These are phyloP conservation scores for Anisogramma anomala DNA, from an alignment of 2,329 filamentous ascomycete species.

Conservation along the genomic window DNA sequence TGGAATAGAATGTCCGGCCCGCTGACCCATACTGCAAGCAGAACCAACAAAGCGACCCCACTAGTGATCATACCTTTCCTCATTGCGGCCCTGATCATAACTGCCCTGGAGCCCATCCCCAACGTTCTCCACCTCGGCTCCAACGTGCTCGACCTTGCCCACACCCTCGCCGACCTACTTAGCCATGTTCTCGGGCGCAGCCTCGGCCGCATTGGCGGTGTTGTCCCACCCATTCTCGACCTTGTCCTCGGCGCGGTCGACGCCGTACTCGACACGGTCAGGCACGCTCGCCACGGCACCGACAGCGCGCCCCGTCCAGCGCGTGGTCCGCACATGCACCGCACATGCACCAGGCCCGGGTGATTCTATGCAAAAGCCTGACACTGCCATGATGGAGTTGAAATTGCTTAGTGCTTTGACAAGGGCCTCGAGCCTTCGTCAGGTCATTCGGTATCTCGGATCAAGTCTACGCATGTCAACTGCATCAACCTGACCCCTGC, in stretches of 20 bases:
- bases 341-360: too few relatives aligned
- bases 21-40: neutral
- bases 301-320: conserved; percentile 9
- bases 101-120: conserved; percentile 5
- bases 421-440: too few relatives aligned
- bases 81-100: conserved; percentile 9
- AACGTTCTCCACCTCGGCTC: conserved; percentile 1
- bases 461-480: too few relatives aligned
- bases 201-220: conserved; percentile 7
- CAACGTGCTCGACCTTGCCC: conserved; percentile 9
- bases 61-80: conserved; percentile 11
- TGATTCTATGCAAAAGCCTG: too few relatives aligned
- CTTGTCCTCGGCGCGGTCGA: conserved; percentile 18
- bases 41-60: neutral
- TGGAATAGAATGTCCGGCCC: too few relatives aligned
- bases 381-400: too few relatives aligned
- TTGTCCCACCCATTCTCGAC: conserved; percentile 14
- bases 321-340: too few relatives aligned
- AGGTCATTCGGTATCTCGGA: too few relatives aligned
- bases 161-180: conserved; percentile 6
- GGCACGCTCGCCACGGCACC: conserved; percentile 6
- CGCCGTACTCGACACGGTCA: conserved; percentile 3
- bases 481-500: too few relatives aligned
- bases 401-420: too few relatives aligned
- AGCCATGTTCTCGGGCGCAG: conserved; percentile 9